Base-by-base conservation (phyloP, 2,329 filamentous ascomycete genomes). In the Fusarium fracticaudum region DNA sequence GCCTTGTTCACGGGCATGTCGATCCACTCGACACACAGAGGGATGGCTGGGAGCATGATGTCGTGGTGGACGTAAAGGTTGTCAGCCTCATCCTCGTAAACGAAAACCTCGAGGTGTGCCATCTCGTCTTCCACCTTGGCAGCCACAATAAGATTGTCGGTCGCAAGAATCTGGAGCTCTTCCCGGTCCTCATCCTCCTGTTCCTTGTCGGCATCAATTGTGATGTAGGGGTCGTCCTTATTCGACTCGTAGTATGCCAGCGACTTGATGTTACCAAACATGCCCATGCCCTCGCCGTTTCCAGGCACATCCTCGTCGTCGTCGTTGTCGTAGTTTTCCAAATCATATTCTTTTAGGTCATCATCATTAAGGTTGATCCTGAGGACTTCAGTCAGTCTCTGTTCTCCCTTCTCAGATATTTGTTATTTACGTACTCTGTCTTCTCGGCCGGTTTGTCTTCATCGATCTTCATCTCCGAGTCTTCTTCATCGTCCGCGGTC, bases 11-110 rank as follows among this genome's bases (percentile, higher is more conserved):
- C 94, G n/a, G 94, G 92, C 64, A 98, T 88, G 81, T 98, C 94
- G 50, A 99, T 85, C 96, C 96, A 99, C 85, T 99, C 96, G 45
- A 98, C 89, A 79, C 94, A 96, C 12, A 99, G 90, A 17, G 96
- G 96, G 80, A 99, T 98, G 31, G 96, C 96, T 38, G 96, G 96
- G 64, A 99, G 89, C 96, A 99, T 98, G 78, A 99, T 97, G 83
- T 99, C 96, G 88, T 99, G 96, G 85, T 99, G 96, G 31, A 99
- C 96, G 83, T 99, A 99, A 70, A 99, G 91, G 82, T 99, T 99
- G 84, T 98, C 96, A 50, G 92, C 93, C 71, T 91, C 91, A 78
- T 98, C 96, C 83, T 99, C 96, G 84, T 98, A 99, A 35, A 99
- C 95, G 80, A 98, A 98, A 26, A 98, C 93, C 83, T 99, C 96